phyloP scores from a whole-genome alignment of 164 flowering plant genomes.

The Macadamia tetraphylla region DNA sequence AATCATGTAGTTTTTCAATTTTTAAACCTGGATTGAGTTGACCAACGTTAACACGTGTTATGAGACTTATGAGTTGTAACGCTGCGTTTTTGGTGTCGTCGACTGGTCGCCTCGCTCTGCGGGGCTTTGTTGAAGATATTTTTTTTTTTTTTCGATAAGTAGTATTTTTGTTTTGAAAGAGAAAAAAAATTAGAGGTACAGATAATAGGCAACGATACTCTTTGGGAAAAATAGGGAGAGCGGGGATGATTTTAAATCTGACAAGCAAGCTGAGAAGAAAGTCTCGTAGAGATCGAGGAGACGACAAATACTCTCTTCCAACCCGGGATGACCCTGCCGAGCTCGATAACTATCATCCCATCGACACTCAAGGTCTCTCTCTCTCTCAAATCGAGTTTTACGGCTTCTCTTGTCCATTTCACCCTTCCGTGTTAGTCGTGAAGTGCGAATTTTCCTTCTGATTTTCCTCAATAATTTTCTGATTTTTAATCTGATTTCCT shows the following conservation, averaged over 20 bases:
- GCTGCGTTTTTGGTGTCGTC: no score
- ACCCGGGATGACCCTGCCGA: slow-evolving; percentile 23
- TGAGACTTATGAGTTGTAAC: no score
- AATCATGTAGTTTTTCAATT: no score
- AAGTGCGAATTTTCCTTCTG: not conserved
- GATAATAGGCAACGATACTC: no score
- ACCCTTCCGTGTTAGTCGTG: not conserved
- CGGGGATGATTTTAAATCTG: slow-evolving; percentile 7
- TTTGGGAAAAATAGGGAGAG: no score
- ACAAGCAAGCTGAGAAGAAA: slow-evolving; percentile 36
- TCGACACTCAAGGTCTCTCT: slow-evolving; percentile 55
- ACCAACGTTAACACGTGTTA: no score
- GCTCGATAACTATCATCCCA: slow-evolving; percentile 55
- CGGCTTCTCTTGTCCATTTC: not conserved
- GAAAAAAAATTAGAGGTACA: no score
- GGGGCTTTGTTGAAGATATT: no score
- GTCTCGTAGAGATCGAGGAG: slow-evolving; percentile 25
- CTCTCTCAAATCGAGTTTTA: slow-evolving; percentile 8
- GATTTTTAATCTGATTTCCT: not conserved
- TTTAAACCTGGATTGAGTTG: no score
- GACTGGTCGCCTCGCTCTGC: no score
- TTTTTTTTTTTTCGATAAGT: no score
- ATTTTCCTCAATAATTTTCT: not conserved
- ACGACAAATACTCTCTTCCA: slow-evolving; percentile 51
- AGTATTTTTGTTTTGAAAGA: no score